Base-by-base conservation (phyloP, 495 filamentous ascomycete genomes). In the Neurospora discreta region DNA sequence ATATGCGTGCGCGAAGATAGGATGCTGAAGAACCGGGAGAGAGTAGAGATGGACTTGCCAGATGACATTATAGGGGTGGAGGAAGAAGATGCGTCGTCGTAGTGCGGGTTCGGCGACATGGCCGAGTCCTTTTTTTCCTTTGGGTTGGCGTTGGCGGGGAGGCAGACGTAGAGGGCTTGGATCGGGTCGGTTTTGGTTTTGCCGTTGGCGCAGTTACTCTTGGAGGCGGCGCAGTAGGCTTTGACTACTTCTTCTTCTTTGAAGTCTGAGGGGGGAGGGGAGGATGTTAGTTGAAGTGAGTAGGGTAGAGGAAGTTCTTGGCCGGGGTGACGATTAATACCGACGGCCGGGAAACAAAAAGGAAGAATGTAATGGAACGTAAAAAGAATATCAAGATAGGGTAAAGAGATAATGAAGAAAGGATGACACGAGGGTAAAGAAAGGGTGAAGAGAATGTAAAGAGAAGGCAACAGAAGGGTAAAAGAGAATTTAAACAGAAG, bases 151-250 rank as follows among this genome's bases (percentile, higher is more conserved):
- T 60, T 68, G 30, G 70, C 71, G 18, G 74, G 78, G 68, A 84
- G 78, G 74, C 82, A 84, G 69, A 83, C 77, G 74, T 80, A 84
- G 38, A 84, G 79, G 15, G 78, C 81, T 69, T 84, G 74, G 44
- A 78, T 74, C 15, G 80, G 76, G 44, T 80, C 80, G 11, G 82
- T 81, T 72, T 81, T 82, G 43, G 77, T 73, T 71, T 79, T 81
- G 73, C 79, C 77, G 67, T 75, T 76, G 26, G 76, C 41, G 75
- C 81, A 83, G 73, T 83, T 81, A 36, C 79, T 78, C 18, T 73
- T 73, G 69, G 78, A 74, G 26, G 76, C 79, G 68, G 71, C 77
- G 76, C 82, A 84, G 75, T 84, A 84, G 69, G 81, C 75, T 71
- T 80, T 78, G 74, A 81, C 77, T 60, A 84, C 75, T 68, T 82